A percentile compares a stretch with the other conserved stretches of the same genome.
Conservation (phyloP, 768 basidiomycete species). For the Chalciporus sphaerocephalus region DNA sequence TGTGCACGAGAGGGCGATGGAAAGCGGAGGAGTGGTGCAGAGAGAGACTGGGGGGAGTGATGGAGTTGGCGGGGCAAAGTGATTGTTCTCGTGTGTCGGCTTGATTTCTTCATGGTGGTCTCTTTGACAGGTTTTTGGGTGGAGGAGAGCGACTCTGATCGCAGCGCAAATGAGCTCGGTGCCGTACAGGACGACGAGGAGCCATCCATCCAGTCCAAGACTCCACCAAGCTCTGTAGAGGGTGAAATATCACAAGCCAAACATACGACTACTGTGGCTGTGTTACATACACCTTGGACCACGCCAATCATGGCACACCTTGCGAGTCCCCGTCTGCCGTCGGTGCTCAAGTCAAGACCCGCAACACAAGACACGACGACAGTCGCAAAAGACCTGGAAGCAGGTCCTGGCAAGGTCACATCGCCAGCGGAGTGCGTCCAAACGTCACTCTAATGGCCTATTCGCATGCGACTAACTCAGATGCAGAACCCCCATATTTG, state of each 20-base stretch:
- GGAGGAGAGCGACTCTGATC: conserved; percentile 4
- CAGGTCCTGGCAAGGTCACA: conserved; percentile 57
- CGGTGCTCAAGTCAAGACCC: conserved; percentile 32
- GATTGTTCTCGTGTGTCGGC: conserved; percentile 6
- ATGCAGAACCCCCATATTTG: conserved; percentile 72
- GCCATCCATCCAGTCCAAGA: conserved; percentile 7
- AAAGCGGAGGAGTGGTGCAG: conserved; percentile 18
- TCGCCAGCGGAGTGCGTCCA: conserved; percentile 57
- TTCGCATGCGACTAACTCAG: conserved; percentile 3
- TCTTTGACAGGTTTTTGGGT: not conserved
- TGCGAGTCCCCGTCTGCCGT: conserved; percentile 22
- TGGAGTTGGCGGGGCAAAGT: conserved; percentile 15
- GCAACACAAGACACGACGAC: conserved; percentile 39
- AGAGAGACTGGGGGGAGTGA: conserved; percentile 5
- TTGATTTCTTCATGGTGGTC: not conserved
- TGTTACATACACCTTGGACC: not conserved
- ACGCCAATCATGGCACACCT: not conserved
- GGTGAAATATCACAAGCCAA: conserved; percentile 2
- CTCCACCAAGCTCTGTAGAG: not conserved
- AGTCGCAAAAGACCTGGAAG: conserved; percentile 48
- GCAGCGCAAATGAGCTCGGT: conserved; percentile 1
- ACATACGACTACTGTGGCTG: conserved; percentile 9
- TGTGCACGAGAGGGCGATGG: conserved; percentile 2
- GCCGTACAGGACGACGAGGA: conserved; percentile 13
- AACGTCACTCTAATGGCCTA: not conserved